Percentiles rank a stretch among this genome's conserved stretches.
phyloP scores from a whole-genome alignment of 257 asterid species.

The Schizonepeta tenuifolia region DNA sequence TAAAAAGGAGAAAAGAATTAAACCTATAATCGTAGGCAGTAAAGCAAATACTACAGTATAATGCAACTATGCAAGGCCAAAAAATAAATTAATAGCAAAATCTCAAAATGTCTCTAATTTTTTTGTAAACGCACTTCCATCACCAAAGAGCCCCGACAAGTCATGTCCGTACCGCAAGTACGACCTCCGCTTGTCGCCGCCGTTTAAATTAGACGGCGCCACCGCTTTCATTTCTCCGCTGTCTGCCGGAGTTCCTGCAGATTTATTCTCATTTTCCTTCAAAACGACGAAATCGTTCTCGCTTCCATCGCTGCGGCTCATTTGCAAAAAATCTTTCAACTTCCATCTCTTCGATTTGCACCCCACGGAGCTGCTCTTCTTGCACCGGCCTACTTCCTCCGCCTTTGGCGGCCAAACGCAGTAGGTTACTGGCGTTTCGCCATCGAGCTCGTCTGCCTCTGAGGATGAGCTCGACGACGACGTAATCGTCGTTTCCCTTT shows the following conservation, averaged over 20 bases:
- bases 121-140: slow-evolving; percentile 19
- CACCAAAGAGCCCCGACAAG: slow-evolving; percentile 38
- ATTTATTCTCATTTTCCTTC: slow-evolving; percentile 21
- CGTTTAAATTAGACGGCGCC: slow-evolving; percentile 24
- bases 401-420: slow-evolving; percentile 40
- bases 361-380: slow-evolving; percentile 49
- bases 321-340: slow-evolving; percentile 39
- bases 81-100: neutral
- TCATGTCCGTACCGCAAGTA: slow-evolving; percentile 38
- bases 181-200: slow-evolving; percentile 37
- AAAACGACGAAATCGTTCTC: slow-evolving; percentile 24
- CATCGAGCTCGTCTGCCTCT: slow-evolving; percentile 35
- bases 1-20: no score
- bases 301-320: slow-evolving; percentile 43
- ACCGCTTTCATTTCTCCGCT: slow-evolving; percentile 24
- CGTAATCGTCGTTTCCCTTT: slow-evolving; percentile 46
- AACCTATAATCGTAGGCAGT: no score
- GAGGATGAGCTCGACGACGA: slow-evolving; percentile 42
- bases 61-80: neutral
- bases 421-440: slow-evolving; percentile 35
- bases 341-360: slow-evolving; percentile 47
- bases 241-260: slow-evolving; percentile 12
- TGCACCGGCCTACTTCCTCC: slow-evolving; percentile 29
- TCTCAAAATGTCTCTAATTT: slow-evolving; percentile 21
- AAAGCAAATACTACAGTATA: no score